Base-by-base conservation (phyloP, 2,329 filamentous ascomycete species). In the Pestalotiopsis sp. region DNA sequence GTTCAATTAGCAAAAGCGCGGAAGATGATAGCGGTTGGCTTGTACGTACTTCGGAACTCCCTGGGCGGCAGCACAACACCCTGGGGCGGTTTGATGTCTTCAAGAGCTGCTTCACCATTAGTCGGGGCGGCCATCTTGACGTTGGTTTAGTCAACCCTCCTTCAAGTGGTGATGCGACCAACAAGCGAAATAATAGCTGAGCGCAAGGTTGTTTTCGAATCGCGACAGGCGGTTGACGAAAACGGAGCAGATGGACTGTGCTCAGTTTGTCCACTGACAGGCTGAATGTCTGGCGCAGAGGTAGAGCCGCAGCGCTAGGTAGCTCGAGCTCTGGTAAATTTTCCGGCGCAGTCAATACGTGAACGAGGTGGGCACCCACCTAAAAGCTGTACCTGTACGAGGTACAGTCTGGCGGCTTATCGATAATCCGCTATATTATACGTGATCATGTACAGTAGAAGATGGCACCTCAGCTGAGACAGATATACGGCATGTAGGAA, bases 41-140 rank as follows among this genome's bases (percentile, higher is more conserved):
- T 61, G 30, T 13, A 72, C 73, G 69, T 80, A 78, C 85, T 84
- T 84, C 94, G 91, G 75, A 98, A 94, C 77, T 94, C 92, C 77
- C 90, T 95, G 11, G 96, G 96, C 24, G 96, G 96, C 66, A 98
- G 87, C 67, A 98, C 92, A 71, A 97, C 87, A 70, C 94, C 94
- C 68, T 90, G 83, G 3, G 95, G 95, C 40, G 93, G 90, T 79
- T 94, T 95, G 78, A 90, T 88, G 70, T 90, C 87, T 70, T 94
- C 88, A 67, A 91, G 83, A 55, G 82, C 80, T 71, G 83, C 78
- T 78, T 88, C 86, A 73, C 85, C 85, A 74, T 88, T 88, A 71
- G 82, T 80, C 73, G 77, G 76, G 58, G 78, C 75, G 70, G 80
- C 78, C 80, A 82, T 82, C 65, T 69, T 74, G 72, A 73, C 69